phyloP scores from a whole-genome alignment of 805 yeast species.

The Lipomyces anomalus region DNA sequence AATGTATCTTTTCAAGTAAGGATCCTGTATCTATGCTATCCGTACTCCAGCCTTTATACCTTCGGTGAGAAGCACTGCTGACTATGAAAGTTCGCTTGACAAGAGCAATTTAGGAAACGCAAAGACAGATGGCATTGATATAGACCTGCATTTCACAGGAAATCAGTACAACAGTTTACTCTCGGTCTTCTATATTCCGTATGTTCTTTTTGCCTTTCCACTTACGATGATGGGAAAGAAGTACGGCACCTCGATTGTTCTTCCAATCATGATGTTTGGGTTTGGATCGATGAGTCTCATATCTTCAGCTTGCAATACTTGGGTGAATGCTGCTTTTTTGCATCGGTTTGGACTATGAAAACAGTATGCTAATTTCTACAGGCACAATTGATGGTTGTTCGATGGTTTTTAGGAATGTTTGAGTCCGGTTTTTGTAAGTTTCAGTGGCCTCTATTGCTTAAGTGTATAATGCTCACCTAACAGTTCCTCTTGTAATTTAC shows the following conservation, averaged over 20 bases:
- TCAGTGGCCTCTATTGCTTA: too few species aligned
- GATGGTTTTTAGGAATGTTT: slow-evolving; percentile 48
- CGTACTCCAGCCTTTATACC: background rate
- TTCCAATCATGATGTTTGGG: slow-evolving; percentile 42
- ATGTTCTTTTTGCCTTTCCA: slow-evolving; percentile 44
- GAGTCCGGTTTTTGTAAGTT: slow-evolving; percentile 52
- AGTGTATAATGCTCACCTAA: too few species aligned
- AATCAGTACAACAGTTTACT: slow-evolving; percentile 43
- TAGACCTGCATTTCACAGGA: slow-evolving; percentile 39
- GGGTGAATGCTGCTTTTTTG: too few species aligned
- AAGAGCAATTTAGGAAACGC: slow-evolving; percentile 48
- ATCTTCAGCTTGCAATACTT: slow-evolving; percentile 39
- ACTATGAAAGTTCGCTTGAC: slow-evolving; percentile 37
- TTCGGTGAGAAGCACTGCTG: background rate
- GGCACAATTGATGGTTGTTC: slow-evolving; percentile 41
- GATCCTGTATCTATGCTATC: background rate
- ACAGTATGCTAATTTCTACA: too few species aligned
- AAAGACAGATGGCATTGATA: slow-evolving; percentile 42
- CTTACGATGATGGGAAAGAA: slow-evolving; percentile 39
- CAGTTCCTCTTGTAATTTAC: slow-evolving; percentile 30
- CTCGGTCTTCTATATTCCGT: slow-evolving; percentile 43
- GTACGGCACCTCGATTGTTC: slow-evolving; percentile 41
- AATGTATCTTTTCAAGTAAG: slow-evolving; percentile 42
- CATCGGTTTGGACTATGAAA: too few species aligned
- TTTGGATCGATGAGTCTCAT: slow-evolving; percentile 42